Evolutionary conservation across 306 rosid genomes (phyloP).

Genomic region (Begonia masoniana): DNA sequence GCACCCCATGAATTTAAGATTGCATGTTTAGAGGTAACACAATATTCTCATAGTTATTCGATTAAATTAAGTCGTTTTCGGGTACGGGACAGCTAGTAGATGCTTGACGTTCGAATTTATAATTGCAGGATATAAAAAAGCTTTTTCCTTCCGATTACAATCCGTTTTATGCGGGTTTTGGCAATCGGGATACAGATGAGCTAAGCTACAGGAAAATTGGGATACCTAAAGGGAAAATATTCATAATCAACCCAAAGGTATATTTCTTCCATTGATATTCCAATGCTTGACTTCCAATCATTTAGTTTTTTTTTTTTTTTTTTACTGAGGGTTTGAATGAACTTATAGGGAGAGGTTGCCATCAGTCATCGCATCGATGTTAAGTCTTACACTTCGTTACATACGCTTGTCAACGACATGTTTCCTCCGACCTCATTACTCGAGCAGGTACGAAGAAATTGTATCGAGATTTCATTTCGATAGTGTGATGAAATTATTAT

Average conservation of each 20-base stretch:
- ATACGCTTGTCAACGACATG: conserved; percentile 96
- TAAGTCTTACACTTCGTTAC: conserved; percentile 86
- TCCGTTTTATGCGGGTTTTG: conserved; percentile 96
- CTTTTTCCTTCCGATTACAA: conserved; percentile 90
- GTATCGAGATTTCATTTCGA: background rate
- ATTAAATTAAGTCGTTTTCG: too few relatives aligned
- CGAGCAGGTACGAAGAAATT: conserved; percentile 58
- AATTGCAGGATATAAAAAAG: conserved; percentile 64
- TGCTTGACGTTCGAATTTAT: background rate
- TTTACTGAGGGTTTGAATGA: conserved; percentile 3
- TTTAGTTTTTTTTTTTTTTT: background rate
- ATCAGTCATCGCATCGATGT: conserved; percentile 74
- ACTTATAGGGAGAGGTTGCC: conserved; percentile 87
- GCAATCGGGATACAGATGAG: conserved; percentile 96
- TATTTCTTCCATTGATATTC: conserved; percentile 9
- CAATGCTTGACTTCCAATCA: background rate
- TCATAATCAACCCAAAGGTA: conserved; percentile 96
- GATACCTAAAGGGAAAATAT: conserved; percentile 93
- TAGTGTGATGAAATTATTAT: background rate
- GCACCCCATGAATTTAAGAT: conserved; percentile 99
- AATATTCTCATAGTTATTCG: too few relatives aligned
- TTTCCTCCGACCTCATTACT: conserved; percentile 84
- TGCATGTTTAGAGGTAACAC: conserved; percentile 85
- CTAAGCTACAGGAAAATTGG: conserved; percentile 91
- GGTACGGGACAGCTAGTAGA: too few relatives aligned